phyloP scores from a whole-genome alignment of 495 filamentous ascomycete species.

The Penicillium odoratum region DNA sequence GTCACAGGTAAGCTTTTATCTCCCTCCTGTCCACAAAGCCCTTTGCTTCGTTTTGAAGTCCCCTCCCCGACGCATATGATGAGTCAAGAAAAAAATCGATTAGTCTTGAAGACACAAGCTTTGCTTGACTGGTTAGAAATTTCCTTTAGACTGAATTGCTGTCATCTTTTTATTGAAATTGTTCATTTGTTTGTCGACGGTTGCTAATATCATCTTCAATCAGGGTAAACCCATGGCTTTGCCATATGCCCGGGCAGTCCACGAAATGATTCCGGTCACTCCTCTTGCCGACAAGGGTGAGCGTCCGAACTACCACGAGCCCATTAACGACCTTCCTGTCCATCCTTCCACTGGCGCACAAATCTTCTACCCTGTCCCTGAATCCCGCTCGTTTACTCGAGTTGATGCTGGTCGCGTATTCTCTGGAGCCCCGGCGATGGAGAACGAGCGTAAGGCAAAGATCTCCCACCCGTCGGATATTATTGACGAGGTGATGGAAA shows the following conservation, averaged over 20 bases:
- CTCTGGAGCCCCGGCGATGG: constrained; percentile 44
- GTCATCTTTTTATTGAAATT: constrained; percentile 12
- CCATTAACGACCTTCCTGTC: constrained; percentile 87
- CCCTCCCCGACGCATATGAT: constrained; percentile 52
- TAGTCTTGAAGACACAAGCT: constrained; percentile 95
- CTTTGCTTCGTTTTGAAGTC: constrained; percentile 6
- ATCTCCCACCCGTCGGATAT: constrained; percentile 33
- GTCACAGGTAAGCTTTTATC: constrained; percentile 58
- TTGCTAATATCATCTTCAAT: constrained; percentile 20
- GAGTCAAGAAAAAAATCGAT: constrained; percentile 81
- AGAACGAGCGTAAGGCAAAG: constrained; percentile 24
- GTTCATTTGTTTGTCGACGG: constrained; percentile 3
- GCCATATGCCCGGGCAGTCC: constrained; percentile 73
- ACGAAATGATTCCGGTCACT: constrained; percentile 75
- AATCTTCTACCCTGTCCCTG: constrained; percentile 85
- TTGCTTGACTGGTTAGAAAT: constrained; percentile 67
- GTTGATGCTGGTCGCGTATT: constrained; percentile 87
- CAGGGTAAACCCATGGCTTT: constrained; percentile 76
- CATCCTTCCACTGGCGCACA: constrained; percentile 78
- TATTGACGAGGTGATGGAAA: constrained; percentile 26
- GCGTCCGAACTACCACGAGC: constrained; percentile 60
- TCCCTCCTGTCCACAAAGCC: constrained; percentile 5
- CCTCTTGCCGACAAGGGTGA: constrained; percentile 31
- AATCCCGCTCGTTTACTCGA: constrained; percentile 88
- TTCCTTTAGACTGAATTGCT: constrained; percentile 34